Evolutionary conservation across 805 yeast species (phyloP).

Genomic region (Candida insectalens): DNA sequence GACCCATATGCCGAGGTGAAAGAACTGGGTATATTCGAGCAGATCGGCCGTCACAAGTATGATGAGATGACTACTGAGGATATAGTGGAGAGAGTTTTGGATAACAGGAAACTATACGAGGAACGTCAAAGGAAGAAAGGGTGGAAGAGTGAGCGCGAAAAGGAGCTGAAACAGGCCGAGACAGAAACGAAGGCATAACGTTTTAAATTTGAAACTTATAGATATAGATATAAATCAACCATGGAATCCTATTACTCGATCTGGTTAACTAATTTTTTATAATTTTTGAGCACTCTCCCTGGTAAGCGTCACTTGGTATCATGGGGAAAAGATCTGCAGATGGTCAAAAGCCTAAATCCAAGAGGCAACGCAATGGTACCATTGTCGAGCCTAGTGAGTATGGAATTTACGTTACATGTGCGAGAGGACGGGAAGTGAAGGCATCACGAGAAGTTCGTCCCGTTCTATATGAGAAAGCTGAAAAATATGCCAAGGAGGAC

Average conservation of each 20-base stretch:
- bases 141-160: constrained; percentile 55
- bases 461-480: constrained; percentile 37
- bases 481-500: constrained; percentile 11
- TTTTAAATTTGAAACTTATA: too few species aligned
- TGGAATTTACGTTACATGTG: constrained; percentile 87
- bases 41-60: constrained; percentile 46
- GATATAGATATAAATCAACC: too few species aligned
- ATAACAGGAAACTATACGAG: constrained; percentile 60
- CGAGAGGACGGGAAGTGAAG: constrained; percentile 66
- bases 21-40: constrained; percentile 27
- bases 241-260: too few species aligned
- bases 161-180: constrained; percentile 11
- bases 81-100: constrained; percentile 67
- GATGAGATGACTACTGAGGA: constrained; percentile 57
- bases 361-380: constrained; percentile 33
- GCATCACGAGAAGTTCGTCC: constrained; percentile 66
- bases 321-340: constrained; percentile 1
- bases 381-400: constrained; percentile 74
- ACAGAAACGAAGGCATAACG: constrained; percentile 1
- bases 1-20: constrained; percentile 20
- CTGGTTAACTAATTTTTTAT: too few species aligned
- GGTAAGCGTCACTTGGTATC: too few species aligned
- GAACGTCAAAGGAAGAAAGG: constrained; percentile 86
- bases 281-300: too few species aligned
- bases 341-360: constrained; percentile 10